Base-by-base conservation (phyloP, 1,139 yeast species). In the Scheffersomyces segobiensis region DNA sequence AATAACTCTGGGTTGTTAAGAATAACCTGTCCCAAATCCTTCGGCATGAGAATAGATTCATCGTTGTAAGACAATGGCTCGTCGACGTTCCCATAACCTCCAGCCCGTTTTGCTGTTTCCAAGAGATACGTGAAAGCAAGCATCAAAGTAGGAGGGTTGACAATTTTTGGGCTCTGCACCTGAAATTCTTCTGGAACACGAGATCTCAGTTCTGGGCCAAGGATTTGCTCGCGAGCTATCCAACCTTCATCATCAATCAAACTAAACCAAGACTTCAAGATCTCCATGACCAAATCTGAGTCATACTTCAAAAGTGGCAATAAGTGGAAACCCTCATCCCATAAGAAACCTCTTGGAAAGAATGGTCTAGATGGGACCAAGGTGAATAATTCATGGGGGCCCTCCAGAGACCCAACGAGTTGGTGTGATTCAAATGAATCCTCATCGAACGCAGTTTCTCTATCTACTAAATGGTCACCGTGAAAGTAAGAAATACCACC, bases 311-410 rank as follows among this genome's bases (percentile, higher is more conserved):
- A 73, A 48, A 95, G 78, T 3, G 97, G 97, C 50, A 93, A 78
- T 62, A 95, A 79, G 71, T 95, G 97, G 74, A 95, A 95, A 0
- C 99, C 99, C 75, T 96, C 99, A 73, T 96, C 99, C 99, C 99
- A 95, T 69, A 91, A 91, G 69, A 95, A 95, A 0, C 99, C 99
- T 62, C 99, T 82, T 8, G 99, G 98, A 74, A 95, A 95, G 67
- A 91, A 91, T 0, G 97, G 93, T 58, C 99, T 82, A 53, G 97
- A 91, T 1, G 99, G 99, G 42, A 93, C 96, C 52, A 92, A 80
- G 0, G 96, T 85, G 66, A 93, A 91, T 49, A 96, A 74, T 63
- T 88, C 91, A 63, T 77, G 72, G 1, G 93, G 93, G 0, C 91
- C 92, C 67, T 89, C 95, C 4, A 74, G 69, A 24, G 70, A 62